Evolutionary conservation across 805 yeast genomes (phyloP).

Genomic region (Wickerhamomyces alni): DNA sequence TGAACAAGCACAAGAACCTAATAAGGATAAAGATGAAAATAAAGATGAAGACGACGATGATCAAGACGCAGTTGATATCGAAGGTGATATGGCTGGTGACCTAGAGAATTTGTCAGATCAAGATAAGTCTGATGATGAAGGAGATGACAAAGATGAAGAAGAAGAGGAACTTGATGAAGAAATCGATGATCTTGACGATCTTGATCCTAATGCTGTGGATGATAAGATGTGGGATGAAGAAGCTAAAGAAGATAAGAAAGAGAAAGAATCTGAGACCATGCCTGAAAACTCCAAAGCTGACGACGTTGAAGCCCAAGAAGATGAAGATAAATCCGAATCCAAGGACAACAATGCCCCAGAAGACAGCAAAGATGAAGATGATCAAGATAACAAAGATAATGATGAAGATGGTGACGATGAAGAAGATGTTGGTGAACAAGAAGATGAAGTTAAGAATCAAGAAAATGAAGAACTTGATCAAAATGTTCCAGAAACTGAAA

Average conservation of each 20-base stretch:
- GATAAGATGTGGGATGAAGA: slow-evolving; percentile 99
- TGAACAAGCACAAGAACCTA: slow-evolving; percentile 62
- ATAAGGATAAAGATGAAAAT: slow-evolving; percentile 66
- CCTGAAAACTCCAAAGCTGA: slow-evolving; percentile 51
- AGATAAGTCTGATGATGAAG: slow-evolving; percentile 52
- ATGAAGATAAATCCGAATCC: slow-evolving; percentile 28
- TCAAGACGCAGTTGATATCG: slow-evolving; percentile 88
- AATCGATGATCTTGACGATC: slow-evolving; percentile 80
- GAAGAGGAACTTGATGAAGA: slow-evolving; percentile 83
- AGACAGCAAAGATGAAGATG: slow-evolving; percentile 32
- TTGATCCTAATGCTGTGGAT: slow-evolving; percentile 92
- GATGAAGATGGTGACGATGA: slow-evolving; percentile 55
- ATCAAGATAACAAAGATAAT: slow-evolving; percentile 41
- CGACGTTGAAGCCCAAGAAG: slow-evolving; percentile 34
- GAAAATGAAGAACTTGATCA: slow-evolving; percentile 66
- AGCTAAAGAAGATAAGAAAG: slow-evolving; percentile 67
- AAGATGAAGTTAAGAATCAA: slow-evolving; percentile 66
- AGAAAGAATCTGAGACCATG: slow-evolving; percentile 72
- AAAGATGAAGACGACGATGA: slow-evolving; percentile 63
- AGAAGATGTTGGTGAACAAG: slow-evolving; percentile 78
- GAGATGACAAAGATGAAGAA: slow-evolving; percentile 45
- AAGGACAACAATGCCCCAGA: slow-evolving; percentile 28
- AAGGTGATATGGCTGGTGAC: slow-evolving; percentile 96
- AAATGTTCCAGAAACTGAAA: slow-evolving; percentile 76
- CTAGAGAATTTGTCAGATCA: slow-evolving; percentile 73